A percentile compares a stretch with the other conserved stretches of the same genome.
These are phyloP conservation scores for Parastagonospora avenae DNA, from an alignment of 2,329 filamentous ascomycete species.

Conservation along the genomic window DNA sequence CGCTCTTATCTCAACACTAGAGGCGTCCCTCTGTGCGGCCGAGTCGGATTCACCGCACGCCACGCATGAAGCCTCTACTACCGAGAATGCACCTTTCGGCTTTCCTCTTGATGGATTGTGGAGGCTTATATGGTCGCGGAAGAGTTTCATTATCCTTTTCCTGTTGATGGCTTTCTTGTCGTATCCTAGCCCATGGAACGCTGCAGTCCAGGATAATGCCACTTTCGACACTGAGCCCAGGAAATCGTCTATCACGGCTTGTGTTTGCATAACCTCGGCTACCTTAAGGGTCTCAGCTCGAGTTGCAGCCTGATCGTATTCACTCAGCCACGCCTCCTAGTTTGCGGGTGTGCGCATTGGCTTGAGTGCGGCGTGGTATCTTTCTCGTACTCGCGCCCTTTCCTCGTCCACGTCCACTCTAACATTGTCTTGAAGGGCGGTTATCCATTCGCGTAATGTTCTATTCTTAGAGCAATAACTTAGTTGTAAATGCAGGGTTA, in stretches of 20 bases:
- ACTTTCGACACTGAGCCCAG: neutral
- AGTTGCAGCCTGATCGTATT: conserved; percentile 1
- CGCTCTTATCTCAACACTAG: no score
- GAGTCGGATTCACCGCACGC: no score
- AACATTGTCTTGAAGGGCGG: neutral
- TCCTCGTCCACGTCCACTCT: conserved; percentile 1
- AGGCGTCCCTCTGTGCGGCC: no score
- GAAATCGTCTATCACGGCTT: conserved; percentile 1
- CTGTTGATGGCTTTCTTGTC: no score
- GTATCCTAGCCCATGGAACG: no score
- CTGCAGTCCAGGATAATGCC: no score
- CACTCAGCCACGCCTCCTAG: neutral
- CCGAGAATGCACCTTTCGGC: no score
- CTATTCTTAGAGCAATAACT: neutral
- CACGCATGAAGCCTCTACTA: no score
- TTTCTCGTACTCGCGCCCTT: neutral
- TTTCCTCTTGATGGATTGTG: no score
- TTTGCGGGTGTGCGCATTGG: neutral
- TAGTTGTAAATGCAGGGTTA: neutral
- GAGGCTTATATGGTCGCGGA: no score
- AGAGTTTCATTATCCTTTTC: no score
- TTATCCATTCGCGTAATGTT: neutral
- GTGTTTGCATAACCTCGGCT: neutral
- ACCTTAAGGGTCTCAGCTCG: conserved; percentile 1
- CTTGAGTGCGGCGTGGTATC: neutral